Conservation (phyloP, 768 basidiomycete genomes). For the Auriculariales sp. region DNA sequence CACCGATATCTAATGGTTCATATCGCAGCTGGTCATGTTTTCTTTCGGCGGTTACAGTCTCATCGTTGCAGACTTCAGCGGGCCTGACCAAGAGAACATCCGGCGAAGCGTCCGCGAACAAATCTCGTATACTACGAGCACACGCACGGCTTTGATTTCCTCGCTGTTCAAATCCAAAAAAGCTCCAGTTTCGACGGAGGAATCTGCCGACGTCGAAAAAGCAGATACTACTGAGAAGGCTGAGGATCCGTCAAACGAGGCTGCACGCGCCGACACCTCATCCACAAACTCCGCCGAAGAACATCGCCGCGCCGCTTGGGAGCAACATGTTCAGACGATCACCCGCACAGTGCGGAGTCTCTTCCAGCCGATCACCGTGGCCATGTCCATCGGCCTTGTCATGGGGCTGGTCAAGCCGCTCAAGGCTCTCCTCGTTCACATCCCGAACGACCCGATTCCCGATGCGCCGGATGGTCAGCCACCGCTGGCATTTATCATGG, state of each 20-base stretch:
- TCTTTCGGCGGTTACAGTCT: constrained; percentile 41
- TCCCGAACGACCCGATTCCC: constrained; percentile 29
- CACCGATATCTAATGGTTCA: neutral
- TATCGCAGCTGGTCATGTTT: constrained; percentile 43
- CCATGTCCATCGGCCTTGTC: constrained; percentile 39
- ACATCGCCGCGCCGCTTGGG: neutral
- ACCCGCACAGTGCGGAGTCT: constrained; percentile 22
- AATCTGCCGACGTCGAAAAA: neutral
- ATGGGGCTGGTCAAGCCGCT: constrained; percentile 41
- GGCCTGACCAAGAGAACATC: constrained; percentile 48
- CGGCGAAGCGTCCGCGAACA: constrained; percentile 21
- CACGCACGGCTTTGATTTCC: neutral
- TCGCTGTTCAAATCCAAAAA: constrained; percentile 2
- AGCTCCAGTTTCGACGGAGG: constrained; percentile 4
- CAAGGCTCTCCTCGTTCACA: constrained; percentile 44
- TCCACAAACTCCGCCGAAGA: neutral
- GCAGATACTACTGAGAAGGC: neutral
- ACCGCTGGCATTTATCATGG: constrained; percentile 45
- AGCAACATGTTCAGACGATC: neutral
- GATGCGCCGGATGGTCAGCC: constrained; percentile 52
- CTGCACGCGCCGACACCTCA: constrained; percentile 1
- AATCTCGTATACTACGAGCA: too few species aligned
- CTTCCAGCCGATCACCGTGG: constrained; percentile 32
- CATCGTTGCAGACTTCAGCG: constrained; percentile 47
- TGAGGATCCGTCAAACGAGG: neutral